phyloP scores from a whole-genome alignment of 371 early-diverging fungal species.

The Globomyces sp. region DNA sequence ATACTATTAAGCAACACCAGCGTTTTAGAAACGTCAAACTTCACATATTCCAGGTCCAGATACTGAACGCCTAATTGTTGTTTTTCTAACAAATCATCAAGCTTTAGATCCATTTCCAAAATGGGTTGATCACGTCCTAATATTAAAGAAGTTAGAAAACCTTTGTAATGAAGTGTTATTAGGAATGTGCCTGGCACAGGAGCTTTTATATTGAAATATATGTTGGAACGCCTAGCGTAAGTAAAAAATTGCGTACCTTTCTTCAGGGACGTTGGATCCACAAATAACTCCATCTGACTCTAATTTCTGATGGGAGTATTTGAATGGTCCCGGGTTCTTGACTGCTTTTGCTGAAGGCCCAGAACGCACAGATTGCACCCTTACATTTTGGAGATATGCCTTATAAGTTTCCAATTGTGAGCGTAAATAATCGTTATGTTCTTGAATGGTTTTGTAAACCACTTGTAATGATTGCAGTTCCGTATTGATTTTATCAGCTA shows the following conservation, averaged over 20 bases:
- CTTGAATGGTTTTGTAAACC: conserved; percentile 88
- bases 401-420: conserved; percentile 91
- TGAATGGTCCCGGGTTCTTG: conserved; percentile 48
- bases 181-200: conserved; percentile 87
- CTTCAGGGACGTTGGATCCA: conserved; percentile 89
- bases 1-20: conserved; percentile 58
- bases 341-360: conserved; percentile 32
- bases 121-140: conserved; percentile 86
- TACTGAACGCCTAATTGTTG: conserved; percentile 87
- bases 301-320: conserved; percentile 78
- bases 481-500: conserved; percentile 79
- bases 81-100: conserved; percentile 93
- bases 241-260: conserved; percentile 46
- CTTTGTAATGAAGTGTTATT: conserved; percentile 86
- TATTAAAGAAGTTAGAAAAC: conserved; percentile 24
- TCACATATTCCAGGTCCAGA: conserved; percentile 91
- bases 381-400: conserved; percentile 91
- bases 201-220: conserved; percentile 83
- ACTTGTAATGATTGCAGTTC: conserved; percentile 74
- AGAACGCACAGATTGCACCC: conserved; percentile 62
- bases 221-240: conserved; percentile 69
- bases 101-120: conserved; percentile 91
- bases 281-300: conserved; percentile 91
- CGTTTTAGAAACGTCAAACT: conserved; percentile 62
- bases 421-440: conserved; percentile 88